Evolutionary conservation across 176 grass and related monocot species (phyloP).

Genomic region (Lolium rigidum): DNA sequence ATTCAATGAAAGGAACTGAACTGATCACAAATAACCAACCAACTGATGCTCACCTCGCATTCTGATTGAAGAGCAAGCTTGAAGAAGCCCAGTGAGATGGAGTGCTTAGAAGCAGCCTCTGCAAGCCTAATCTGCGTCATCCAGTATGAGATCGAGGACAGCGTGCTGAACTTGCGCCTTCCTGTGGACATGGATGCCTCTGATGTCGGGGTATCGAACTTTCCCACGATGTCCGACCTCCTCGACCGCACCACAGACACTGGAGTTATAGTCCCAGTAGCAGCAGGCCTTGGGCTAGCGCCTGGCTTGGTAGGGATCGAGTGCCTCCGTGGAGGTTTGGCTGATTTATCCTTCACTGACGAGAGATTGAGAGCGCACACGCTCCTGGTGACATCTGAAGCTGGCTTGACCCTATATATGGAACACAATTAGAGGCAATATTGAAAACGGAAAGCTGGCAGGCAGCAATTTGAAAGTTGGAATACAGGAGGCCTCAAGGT

Average conservation of each 20-base stretch:
- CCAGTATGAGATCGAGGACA: conserved; percentile 95
- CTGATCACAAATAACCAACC: not conserved
- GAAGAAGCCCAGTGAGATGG: conserved; percentile 80
- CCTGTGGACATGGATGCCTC: conserved; percentile 67
- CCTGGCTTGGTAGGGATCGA: conserved; percentile 75
- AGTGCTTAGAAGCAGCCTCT: conserved; percentile 84
- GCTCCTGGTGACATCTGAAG: conserved; percentile 78
- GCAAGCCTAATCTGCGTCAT: conserved; percentile 92
- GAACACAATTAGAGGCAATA: conserved; percentile 17
- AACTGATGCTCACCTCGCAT: conserved; percentile 68
- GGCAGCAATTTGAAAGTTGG: conserved; percentile 13
- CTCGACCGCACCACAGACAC: conserved; percentile 49
- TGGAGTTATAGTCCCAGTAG: conserved; percentile 58
- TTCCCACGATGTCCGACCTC: conserved; percentile 45
- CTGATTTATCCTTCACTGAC: conserved; percentile 50
- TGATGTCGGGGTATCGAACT: conserved; percentile 69
- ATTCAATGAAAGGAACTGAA: conserved; percentile 22
- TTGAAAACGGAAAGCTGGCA: conserved; percentile 1
- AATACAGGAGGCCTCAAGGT: not conserved
- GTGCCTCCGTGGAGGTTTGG: conserved; percentile 76
- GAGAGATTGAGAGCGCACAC: conserved; percentile 70
- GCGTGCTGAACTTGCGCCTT: conserved; percentile 77
- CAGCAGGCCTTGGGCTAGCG: conserved; percentile 52
- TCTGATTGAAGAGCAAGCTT: conserved; percentile 87
- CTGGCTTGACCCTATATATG: conserved; percentile 58